Base-by-base conservation (phyloP, 768 basidiomycete species). In the Hebeloma cylindrosporum region DNA sequence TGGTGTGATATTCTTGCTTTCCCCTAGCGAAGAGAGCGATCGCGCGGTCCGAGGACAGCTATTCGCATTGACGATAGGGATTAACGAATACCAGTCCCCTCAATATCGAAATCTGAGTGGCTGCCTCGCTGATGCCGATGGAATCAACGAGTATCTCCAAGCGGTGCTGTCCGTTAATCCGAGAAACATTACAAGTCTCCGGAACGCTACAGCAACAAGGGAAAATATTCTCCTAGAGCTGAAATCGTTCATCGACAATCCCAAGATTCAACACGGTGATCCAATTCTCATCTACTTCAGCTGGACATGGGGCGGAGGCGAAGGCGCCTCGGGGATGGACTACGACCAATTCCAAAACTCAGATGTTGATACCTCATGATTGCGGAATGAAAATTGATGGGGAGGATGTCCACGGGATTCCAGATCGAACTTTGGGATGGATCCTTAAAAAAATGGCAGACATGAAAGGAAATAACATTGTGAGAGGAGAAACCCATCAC, bases 271-370 rank as follows among this genome's bases (percentile, higher is more conserved):
- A 30, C 59, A 57, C 18, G 80, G 75, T 25, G 78, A 82, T 46
- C 77, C 82, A 21, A 70, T 84, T 26, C 54, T 84, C 47, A 60
- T 84, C 40, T 84, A 79, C 51, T 84, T 80, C 53, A n/a, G 79
- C 83, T 23, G 83, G 82, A 11, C 82, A 84, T 52, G 82, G 82
- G 14, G 75, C 73, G 50, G 69, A 64, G 39, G 54, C 76, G 26
- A 59, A 64, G 21, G 71, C 77, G 8, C 81, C 82, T 36, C 59
- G 59, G 27, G 75, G 70, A 36, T 83, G 81, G 81, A 13, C 11
- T 5, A 64, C 67, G 47, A 61, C 60, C 34, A 50, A 45, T 25
- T 21, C 9, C 3, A 58, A 64, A 21, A 74, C 78, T 18, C 73
- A 83, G 50, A 71, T 80, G 45, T 52, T 84, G 14, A 80, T 79